Evolutionary conservation across 108 stramenopile genomes (phyloP).

Genomic region (Parietichytrium sp.): DNA sequence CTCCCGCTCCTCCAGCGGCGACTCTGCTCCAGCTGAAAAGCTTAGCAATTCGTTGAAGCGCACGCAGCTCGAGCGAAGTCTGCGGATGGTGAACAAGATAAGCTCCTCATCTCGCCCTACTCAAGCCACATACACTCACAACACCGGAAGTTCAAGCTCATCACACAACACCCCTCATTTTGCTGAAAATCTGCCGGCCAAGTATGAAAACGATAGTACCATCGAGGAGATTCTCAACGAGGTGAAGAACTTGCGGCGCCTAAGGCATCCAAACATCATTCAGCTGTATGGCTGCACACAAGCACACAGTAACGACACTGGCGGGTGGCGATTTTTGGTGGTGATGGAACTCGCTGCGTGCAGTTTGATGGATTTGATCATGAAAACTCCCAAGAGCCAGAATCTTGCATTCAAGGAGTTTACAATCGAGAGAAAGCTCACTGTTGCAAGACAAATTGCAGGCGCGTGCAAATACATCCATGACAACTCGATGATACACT

Average conservation of each 20-base stretch:
- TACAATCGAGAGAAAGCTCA: neutral
- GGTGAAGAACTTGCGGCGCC: neutral
- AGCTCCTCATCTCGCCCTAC: neutral
- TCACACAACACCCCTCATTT: neutral
- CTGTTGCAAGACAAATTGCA: constrained; percentile 4
- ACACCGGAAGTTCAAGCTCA: neutral
- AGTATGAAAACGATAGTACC: neutral
- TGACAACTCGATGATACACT: constrained; percentile 20
- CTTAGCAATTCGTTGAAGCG: neutral
- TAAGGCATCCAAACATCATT: constrained; percentile 22
- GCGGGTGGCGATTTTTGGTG: neutral
- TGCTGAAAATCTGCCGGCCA: neutral
- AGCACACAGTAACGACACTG: neutral
- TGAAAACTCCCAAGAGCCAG: neutral
- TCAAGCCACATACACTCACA: neutral
- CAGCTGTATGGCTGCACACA: constrained; percentile 5
- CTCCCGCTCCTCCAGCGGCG: no score
- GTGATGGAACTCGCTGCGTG: constrained; percentile 34
- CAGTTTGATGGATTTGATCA: constrained; percentile 9
- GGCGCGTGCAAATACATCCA: neutral
- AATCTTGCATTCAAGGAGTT: constrained; percentile 25
- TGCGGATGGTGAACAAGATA: neutral
- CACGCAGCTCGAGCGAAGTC: neutral
- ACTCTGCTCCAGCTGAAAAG: no score
- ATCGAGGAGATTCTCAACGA: neutral